Percentiles rank a stretch among this genome's conserved stretches.
Evolutionary conservation across 768 basidiomycete species (phyloP).

Genomic region (Chlorophyllum brunneum): DNA sequence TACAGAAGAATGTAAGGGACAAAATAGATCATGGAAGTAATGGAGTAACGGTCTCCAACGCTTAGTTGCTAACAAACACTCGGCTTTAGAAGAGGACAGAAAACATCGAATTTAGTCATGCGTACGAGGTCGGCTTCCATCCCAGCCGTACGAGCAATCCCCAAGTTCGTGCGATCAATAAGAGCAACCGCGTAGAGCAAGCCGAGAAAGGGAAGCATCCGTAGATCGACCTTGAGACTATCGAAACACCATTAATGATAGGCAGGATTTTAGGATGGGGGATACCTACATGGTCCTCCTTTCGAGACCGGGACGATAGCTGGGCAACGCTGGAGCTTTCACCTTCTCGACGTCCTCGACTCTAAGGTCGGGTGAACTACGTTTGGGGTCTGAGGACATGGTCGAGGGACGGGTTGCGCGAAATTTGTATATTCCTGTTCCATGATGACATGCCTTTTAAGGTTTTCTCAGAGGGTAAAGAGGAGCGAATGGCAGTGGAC

Average conservation of each 20-base stretch:
- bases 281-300: conserved; percentile 19
- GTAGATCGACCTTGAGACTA: conserved; percentile 30
- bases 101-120: not conserved
- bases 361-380: conserved; percentile 18
- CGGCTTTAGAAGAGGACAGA: not conserved
- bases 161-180: conserved; percentile 34
- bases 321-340: conserved; percentile 5
- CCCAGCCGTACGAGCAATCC: conserved; percentile 31
- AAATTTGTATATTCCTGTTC: too few relatives aligned
- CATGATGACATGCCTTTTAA: too few relatives aligned
- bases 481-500: too few relatives aligned
- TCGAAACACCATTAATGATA: not conserved
- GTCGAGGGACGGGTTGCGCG: not conserved
- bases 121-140: conserved; percentile 32
- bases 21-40: conserved; percentile 31
- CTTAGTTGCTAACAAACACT: conserved; percentile 19
- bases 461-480: too few relatives aligned
- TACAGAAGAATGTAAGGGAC: conserved; percentile 33
- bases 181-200: conserved; percentile 32
- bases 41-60: conserved; percentile 30
- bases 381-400: conserved; percentile 20
- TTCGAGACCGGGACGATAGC: conserved; percentile 19
- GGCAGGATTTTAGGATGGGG: not conserved
- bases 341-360: conserved; percentile 19
- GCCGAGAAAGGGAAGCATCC: conserved; percentile 31